Evolutionary conservation across 495 filamentous ascomycete species (phyloP).

Genomic region (Hapsidospora chrysogenum): DNA sequence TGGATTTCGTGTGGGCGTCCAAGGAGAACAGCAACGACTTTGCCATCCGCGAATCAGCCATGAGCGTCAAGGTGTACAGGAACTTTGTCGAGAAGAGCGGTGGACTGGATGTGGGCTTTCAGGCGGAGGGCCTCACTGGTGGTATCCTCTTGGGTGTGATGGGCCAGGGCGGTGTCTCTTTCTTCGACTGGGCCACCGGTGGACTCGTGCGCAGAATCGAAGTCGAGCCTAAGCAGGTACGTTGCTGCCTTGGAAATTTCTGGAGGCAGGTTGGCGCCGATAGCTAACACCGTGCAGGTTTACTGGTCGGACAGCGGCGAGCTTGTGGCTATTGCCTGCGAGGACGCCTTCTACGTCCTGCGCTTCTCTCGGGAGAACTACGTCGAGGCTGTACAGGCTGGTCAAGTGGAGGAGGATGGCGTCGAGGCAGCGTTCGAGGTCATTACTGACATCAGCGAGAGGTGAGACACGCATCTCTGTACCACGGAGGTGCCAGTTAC

Average conservation of each 20-base stretch:
- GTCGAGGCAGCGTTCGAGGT: conserved; percentile 96
- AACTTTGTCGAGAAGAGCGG: conserved; percentile 91
- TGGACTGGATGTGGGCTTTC: conserved; percentile 87
- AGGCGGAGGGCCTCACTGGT: conserved; percentile 78
- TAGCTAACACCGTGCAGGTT: too few relatives aligned
- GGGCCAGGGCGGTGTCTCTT: conserved; percentile 82
- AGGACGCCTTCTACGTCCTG: conserved; percentile 89
- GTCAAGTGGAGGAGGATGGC: conserved; percentile 80
- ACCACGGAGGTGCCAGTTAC: background rate
- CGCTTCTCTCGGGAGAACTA: conserved; percentile 83
- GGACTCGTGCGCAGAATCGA: conserved; percentile 85
- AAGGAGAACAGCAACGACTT: conserved; percentile 99
- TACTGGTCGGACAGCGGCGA: conserved; percentile 98
- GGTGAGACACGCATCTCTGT: conserved; percentile 21
- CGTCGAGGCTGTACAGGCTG: conserved; percentile 60
- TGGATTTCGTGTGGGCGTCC: conserved; percentile 94
- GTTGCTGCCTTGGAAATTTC: too few relatives aligned
- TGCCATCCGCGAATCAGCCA: conserved; percentile 83
- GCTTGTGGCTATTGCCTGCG: conserved; percentile 80
- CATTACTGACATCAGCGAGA: conserved; percentile 87
- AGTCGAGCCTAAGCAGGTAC: conserved; percentile 67
- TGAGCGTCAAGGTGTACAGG: conserved; percentile 89
- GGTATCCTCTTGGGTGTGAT: conserved; percentile 90
- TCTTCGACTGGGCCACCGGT: conserved; percentile 92
- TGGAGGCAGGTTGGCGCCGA: conserved; percentile 2